These are phyloP conservation scores for Colletotrichum tofieldiae DNA, from an alignment of 2,329 filamentous ascomycete genomes.

Conservation along the genomic window DNA sequence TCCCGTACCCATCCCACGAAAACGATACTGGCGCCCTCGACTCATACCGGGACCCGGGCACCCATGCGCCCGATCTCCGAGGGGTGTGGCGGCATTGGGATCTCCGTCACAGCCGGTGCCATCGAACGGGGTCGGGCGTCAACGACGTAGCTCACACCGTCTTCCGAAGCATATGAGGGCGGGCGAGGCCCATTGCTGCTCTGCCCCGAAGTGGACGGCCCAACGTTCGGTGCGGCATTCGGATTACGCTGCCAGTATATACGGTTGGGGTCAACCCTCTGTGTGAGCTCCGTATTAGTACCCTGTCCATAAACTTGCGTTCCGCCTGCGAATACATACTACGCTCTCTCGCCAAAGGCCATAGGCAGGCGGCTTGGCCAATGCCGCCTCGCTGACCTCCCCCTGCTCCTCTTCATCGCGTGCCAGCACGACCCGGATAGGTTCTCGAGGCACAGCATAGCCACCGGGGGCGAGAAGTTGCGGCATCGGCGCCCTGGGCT, in stretches of 20 bases:
- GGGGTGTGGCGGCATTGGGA: conserved; percentile 61
- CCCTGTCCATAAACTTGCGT: neutral
- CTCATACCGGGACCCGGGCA: conserved; percentile 13
- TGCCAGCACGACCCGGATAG: conserved; percentile 83
- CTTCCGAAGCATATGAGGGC: conserved; percentile 83
- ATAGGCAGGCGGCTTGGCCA: conserved; percentile 84
- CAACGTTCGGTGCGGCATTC: conserved; percentile 46
- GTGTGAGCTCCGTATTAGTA: conserved; percentile 20
- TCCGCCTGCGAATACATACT: conserved; percentile 62
- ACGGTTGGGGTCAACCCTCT: conserved; percentile 85
- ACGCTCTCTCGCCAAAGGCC: conserved; percentile 88
- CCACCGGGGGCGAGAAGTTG: conserved; percentile 71
- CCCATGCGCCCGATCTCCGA: conserved; percentile 57
- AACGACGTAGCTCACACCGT: conserved; percentile 81
- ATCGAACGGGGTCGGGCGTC: conserved; percentile 75
- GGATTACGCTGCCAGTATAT: conserved; percentile 85
- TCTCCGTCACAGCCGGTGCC: conserved; percentile 53
- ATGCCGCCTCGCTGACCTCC: conserved; percentile 64
- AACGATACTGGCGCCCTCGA: neutral
- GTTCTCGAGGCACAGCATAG: conserved; percentile 79
- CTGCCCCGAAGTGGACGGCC: conserved; percentile 22
- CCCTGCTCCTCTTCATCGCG: conserved; percentile 79
- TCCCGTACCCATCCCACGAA: neutral
- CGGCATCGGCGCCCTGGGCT: conserved; percentile 46
- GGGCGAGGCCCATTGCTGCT: conserved; percentile 66